phyloP scores from a whole-genome alignment of 176 grass and related monocot genomes.

The Lolium multiflorum region DNA sequence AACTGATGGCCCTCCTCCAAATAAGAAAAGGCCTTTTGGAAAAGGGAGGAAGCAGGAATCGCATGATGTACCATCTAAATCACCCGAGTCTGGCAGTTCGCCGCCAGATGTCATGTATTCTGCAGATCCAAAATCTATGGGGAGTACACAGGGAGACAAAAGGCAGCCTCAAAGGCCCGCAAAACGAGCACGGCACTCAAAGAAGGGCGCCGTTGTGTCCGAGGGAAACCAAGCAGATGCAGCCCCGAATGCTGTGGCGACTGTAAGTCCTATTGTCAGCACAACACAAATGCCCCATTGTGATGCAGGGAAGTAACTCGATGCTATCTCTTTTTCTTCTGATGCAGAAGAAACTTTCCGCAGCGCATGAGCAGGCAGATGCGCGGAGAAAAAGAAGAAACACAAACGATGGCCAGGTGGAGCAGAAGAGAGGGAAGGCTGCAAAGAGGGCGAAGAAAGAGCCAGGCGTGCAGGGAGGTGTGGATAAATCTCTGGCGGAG shows the following conservation, averaged over 20 bases:
- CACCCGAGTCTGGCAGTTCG: constrained; percentile 31
- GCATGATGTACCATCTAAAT: constrained; percentile 40
- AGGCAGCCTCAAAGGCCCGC: constrained; percentile 40
- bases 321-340: constrained; percentile 25
- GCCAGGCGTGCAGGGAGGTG: constrained; percentile 44
- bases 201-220: constrained; percentile 25
- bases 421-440: constrained; percentile 43
- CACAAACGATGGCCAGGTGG: constrained; percentile 40
- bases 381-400: constrained; percentile 54
- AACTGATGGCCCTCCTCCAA: constrained; percentile 28
- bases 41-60: constrained; percentile 56
- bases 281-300: constrained; percentile 19
- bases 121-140: constrained; percentile 10
- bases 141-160: neutral
- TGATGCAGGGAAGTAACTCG: constrained; percentile 1
- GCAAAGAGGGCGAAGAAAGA: constrained; percentile 47
- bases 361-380: neutral
- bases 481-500: constrained; percentile 72
- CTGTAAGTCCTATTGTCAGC: constrained; percentile 37
- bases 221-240: constrained; percentile 23
- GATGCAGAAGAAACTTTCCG: constrained; percentile 46
- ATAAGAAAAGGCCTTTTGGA: constrained; percentile 39
- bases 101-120: constrained; percentile 16
- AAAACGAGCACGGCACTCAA: constrained; percentile 55
- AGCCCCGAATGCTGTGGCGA: constrained; percentile 28